These are phyloP conservation scores for Adansonia madagascariensis DNA, from an alignment of 441 rosid genomes.

Conservation along the genomic window DNA sequence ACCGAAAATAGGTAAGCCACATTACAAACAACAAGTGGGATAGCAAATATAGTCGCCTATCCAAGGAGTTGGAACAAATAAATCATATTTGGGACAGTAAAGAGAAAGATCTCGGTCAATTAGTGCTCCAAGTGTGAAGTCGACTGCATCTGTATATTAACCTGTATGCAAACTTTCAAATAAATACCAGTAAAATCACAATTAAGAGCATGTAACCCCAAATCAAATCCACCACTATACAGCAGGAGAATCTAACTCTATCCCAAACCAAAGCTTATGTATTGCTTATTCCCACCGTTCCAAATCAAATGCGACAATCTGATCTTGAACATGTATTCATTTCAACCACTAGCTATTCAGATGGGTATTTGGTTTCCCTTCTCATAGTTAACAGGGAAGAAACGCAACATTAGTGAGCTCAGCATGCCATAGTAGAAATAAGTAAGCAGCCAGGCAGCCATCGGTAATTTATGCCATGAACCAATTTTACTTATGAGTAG, in stretches of 20 bases:
- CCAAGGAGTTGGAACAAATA: neutral
- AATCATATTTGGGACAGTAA: neutral
- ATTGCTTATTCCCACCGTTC: neutral
- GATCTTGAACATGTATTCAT: neutral
- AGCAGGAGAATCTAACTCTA: neutral
- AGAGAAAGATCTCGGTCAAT: neutral
- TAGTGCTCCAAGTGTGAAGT: neutral
- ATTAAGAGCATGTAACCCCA: neutral
- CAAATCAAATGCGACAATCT: neutral
- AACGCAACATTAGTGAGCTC: neutral
- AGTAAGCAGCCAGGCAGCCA: neutral
- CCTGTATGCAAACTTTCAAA: neutral
- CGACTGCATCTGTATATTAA: neutral
- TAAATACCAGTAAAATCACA: neutral
- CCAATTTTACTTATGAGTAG: neutral
- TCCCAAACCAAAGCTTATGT: neutral
- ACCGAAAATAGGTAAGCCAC: neutral
- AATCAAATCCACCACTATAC: neutral
- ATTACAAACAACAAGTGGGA: neutral
- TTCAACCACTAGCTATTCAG: neutral
- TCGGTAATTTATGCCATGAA: slow-evolving; percentile 1
- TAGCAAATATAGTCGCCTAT: neutral
- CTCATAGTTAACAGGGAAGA: slow-evolving; percentile 5
- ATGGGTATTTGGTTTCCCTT: neutral
- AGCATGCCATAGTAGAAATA: neutral